Evolutionary conservation across 768 basidiomycete genomes (phyloP), one percentile per base, ranked within the genome.

Genomic region (Lentinula aciculospora): DNA sequence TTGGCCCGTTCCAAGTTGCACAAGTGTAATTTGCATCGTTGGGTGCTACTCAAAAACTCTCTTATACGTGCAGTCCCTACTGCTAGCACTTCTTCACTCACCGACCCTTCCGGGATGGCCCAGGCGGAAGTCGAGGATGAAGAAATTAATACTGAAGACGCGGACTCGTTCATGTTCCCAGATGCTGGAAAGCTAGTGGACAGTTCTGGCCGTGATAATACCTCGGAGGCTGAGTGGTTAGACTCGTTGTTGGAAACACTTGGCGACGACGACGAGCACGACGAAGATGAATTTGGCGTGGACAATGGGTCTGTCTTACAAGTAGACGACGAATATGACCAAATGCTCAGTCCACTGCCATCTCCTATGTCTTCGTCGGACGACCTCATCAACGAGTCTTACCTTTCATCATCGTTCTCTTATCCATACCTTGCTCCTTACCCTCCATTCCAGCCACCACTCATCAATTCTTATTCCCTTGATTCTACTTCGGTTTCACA

Each of bases 41-140:
- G 88, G 88, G 90, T 93, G 53, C 78, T 93, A 58, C 80, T 92
- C 68, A 92, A 92, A 86, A 93, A 92, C 70, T 90, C 88, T 29
- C 79, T 91, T 61, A 71, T 82, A 63, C 78, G 76, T 63, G 78
- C 84, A 60, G 77, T 80, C 53, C 64, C 67, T 37, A 61, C 67
- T 62, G 60, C 72, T 65, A 69, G 69, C 63, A 47, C 76, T 55
- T 65, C 74, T 56, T 63, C 68, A 25, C n/a, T 37, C 28, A 58
- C 61, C 60, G 60, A 68, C 58, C 63, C 67, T 56, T 58, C 67
- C 59, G 66, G 69, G 62, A 57, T 62, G 50, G 67, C 63, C 53
- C 57, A 66, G 62, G 57, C 64, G 61, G 74, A 62, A 62, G 71
- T 74, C 62, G 76, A 73, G 60, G 72, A 70, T 50, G 66, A 68